phyloP scores from a whole-genome alignment of 768 basidiomycete genomes.

The Pulveroboletus ravenelii region DNA sequence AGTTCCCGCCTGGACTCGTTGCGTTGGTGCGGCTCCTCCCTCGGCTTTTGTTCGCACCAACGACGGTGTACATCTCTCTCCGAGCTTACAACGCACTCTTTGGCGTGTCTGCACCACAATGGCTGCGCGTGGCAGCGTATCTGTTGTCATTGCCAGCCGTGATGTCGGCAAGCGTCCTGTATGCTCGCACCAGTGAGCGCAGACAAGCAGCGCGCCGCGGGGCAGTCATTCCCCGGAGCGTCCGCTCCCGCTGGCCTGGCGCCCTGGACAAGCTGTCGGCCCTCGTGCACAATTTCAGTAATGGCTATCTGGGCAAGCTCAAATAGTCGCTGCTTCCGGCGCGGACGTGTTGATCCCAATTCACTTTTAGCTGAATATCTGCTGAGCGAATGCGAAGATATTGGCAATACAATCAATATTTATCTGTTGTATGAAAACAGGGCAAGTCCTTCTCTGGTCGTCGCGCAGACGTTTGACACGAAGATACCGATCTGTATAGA shows the following conservation, averaged over 20 bases:
- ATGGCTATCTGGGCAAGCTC: slow-evolving; percentile 46
- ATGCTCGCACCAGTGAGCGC: slow-evolving; percentile 41
- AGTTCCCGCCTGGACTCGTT: slow-evolving; percentile 30
- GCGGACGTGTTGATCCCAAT: background rate
- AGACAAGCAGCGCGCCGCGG: slow-evolving; percentile 41
- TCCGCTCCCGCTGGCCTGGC: slow-evolving; percentile 37
- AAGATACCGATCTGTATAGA: slow-evolving; percentile 17
- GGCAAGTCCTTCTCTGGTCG: slow-evolving; percentile 7
- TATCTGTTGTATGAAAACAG: slow-evolving; percentile 25
- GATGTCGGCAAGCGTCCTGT: slow-evolving; percentile 27
- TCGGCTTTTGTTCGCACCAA: slow-evolving; percentile 17
- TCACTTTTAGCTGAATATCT: slow-evolving; percentile 10
- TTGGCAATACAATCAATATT: slow-evolving; percentile 23
- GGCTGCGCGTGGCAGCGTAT: slow-evolving; percentile 15
- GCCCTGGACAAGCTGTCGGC: slow-evolving; percentile 43
- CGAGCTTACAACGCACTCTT: slow-evolving; percentile 9
- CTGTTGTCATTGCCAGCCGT: slow-evolving; percentile 24
- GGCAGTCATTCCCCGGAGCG: slow-evolving; percentile 41
- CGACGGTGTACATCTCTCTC: slow-evolving; percentile 11
- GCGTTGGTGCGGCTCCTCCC: slow-evolving; percentile 31
- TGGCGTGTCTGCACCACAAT: slow-evolving; percentile 1
- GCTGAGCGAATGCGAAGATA: slow-evolving; percentile 7
- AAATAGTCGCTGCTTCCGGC: background rate
- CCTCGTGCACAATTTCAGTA: slow-evolving; percentile 36
- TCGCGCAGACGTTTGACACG: background rate